Base-by-base conservation (phyloP, 225 moss, liverwort and hornwort genomes). In the Asterella californica region DNA sequence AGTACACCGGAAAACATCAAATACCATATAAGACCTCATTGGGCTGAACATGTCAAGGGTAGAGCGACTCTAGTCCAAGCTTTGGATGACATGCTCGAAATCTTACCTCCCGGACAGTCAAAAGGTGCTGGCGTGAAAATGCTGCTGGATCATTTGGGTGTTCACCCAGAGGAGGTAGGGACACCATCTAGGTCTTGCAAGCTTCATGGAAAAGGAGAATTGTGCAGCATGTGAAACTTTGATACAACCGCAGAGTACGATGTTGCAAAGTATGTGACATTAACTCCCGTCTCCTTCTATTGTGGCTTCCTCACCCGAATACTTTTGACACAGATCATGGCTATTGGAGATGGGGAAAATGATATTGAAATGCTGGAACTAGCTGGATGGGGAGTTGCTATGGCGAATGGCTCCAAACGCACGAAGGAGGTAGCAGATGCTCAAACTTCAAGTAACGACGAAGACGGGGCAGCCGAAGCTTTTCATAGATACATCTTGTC, bases 321-420 rank as follows among this genome's bases (percentile, higher is more conserved):
- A 10, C 57, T 24, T 42, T 60, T 27, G 1, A 30, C 67, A 57
- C 77, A 91, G 90, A 89, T 93, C 54, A 97, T 99, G 95, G 97
- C 97, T 50, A 85, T 99, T 74, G 97, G 97, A 77, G 97, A 99
- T 82, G 97, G 97, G 37, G 97, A 99, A 78, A 99, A 99, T 72
- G 97, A 99, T 61, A 88, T 93, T 54, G 97, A 95, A 79, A 99
- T 99, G 97, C 80, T 99, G 66, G 65, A 84, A 65, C 79, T 99
- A 76, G 94, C 84, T 80, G 97, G 97, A 54, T 95, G 93, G 94
- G 97, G 95, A 65, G 95, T 99, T 4, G 89, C 93, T 0, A 99
- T 95, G 97, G 84, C 92, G 15, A 99, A 99, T 75, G 97, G 94
- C 30, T 66, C 86, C 68, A 83, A 80, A 66, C 75, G 81, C 33